Evolutionary conservation across 768 basidiomycete genomes (phyloP), one percentile per base, ranked within the genome.

Genomic region (Polyporus arcularius): DNA sequence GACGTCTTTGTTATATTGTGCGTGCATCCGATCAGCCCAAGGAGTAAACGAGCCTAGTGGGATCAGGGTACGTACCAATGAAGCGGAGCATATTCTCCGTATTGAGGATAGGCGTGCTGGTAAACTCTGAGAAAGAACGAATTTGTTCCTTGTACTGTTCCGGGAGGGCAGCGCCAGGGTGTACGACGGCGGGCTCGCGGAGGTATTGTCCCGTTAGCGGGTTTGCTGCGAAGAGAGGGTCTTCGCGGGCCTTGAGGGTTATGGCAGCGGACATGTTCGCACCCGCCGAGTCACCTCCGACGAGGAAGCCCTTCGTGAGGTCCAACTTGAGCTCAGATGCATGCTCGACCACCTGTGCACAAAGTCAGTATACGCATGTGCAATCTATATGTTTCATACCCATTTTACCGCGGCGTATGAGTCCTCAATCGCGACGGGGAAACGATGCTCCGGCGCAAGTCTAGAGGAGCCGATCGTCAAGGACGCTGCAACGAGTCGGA

Each of bases 171-270:
- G 53, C 65, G 11, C 58, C 47, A 3, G 62, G 66, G 38, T 66
- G 53, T 11, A 60, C 16, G 7, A 67, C 53, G 15, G 48, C 10
- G 4, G 72, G 71, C 43, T 71, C 48, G 38, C 61, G 56, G 2
- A 75, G 63, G 7, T 70, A 41, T 30, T 67, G 68, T 8, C 71
- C 72, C 0, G 72, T 71, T 14, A 72, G 46, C 16, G 42, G 60
- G 12, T 38, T 53, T 15, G 47, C 58, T 2, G 47, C 16, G 55
- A 74, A 70, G 60, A 66, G 62, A 3, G 67, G 57, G 45, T 74
- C 72, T 52, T 70, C 68, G 30, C 66, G 68, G 6, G 68, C 69
- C 38, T 61, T 57, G 52, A 67, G 69, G 2, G 68, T 61, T 8
- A 73, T 35, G 6, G 61, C 63, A 2, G 70, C 67, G n/a, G 68